These are phyloP conservation scores for Penicillium robsamsonii DNA, from an alignment of 495 filamentous ascomycete genomes.

Conservation along the genomic window DNA sequence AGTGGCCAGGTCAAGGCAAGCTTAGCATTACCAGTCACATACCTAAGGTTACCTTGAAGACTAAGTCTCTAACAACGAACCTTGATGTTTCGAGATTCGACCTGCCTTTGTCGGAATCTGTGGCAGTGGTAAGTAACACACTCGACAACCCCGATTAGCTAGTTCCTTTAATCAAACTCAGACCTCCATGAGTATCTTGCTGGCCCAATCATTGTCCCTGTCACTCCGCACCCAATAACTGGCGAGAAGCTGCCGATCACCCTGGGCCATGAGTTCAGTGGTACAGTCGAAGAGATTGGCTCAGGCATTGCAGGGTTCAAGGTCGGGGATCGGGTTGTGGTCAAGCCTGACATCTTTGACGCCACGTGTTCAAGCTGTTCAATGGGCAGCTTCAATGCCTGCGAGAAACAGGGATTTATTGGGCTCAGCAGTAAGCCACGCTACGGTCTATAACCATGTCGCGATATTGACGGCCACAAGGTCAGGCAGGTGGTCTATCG, in stretches of 20 bases:
- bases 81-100: constrained; percentile 23
- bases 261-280: constrained; percentile 63
- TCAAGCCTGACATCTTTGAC: constrained; percentile 61
- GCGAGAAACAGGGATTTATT: constrained; percentile 58
- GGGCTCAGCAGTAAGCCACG: constrained; percentile 50
- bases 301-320: constrained; percentile 48
- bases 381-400: constrained; percentile 53
- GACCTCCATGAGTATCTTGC: constrained; percentile 62
- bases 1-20: constrained; percentile 42
- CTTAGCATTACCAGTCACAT: background rate
- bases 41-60: background rate
- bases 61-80: constrained; percentile 1
- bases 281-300: constrained; percentile 58
- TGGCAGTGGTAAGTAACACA: constrained; percentile 29
- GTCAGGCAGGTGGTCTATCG: constrained; percentile 51
- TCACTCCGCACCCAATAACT: constrained; percentile 57
- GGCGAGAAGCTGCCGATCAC: constrained; percentile 54
- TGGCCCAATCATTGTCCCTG: constrained; percentile 56
- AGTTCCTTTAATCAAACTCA: constrained; percentile 12
- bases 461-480: constrained; percentile 15
- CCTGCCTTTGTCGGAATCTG: constrained; percentile 39
- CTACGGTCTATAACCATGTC: background rate
- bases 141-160: background rate
- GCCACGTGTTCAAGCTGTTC: constrained; percentile 53
- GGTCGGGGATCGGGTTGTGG: constrained; percentile 53